Percentiles rank a stretch among this genome's conserved stretches.
Conservation (phyloP, 257 asterid genomes). For the Dorcoceras hygrometricum region DNA sequence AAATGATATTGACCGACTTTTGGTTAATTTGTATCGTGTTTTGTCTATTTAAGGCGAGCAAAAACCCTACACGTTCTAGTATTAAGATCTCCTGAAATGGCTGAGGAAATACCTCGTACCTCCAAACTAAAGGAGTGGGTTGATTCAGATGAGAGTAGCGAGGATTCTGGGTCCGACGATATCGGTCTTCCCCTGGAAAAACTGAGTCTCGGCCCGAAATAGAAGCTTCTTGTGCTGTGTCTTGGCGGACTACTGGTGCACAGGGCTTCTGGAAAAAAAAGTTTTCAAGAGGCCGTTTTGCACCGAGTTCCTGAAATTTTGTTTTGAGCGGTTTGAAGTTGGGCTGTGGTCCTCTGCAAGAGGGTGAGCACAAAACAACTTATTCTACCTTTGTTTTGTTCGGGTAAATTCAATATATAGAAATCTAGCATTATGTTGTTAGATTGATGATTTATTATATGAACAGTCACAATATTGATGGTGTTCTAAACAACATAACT, state of each 20-base stretch:
- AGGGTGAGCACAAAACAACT: slow-evolving; percentile 32
- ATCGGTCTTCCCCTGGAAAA: slow-evolving; percentile 42
- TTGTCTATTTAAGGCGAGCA: neutral
- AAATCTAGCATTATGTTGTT: neutral
- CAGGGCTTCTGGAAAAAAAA: slow-evolving; percentile 28
- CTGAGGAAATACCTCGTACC: slow-evolving; percentile 20
- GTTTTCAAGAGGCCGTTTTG: slow-evolving; percentile 62
- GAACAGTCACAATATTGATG: slow-evolving; percentile 44
- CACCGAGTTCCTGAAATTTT: slow-evolving; percentile 50
- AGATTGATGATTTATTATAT: neutral
- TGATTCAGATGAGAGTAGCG: slow-evolving; percentile 27
- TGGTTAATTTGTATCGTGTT: too few relatives aligned
- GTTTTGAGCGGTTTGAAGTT: slow-evolving; percentile 58
- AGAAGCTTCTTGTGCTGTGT: slow-evolving; percentile 57
- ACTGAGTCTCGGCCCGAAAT: slow-evolving; percentile 46
- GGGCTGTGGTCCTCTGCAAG: slow-evolving; percentile 63
- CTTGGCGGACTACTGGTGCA: slow-evolving; percentile 50
- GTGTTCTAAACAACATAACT: slow-evolving; percentile 29
- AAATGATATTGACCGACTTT: too few relatives aligned
- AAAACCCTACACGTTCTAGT: neutral
- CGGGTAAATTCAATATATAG: neutral
- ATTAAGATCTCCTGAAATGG: slow-evolving; percentile 22
- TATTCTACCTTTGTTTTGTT: neutral
- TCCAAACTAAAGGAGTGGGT: slow-evolving; percentile 27
- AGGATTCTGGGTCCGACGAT: slow-evolving; percentile 21